phyloP scores from a whole-genome alignment of 345 rosid species.

The Lenwebbia sp. region DNA sequence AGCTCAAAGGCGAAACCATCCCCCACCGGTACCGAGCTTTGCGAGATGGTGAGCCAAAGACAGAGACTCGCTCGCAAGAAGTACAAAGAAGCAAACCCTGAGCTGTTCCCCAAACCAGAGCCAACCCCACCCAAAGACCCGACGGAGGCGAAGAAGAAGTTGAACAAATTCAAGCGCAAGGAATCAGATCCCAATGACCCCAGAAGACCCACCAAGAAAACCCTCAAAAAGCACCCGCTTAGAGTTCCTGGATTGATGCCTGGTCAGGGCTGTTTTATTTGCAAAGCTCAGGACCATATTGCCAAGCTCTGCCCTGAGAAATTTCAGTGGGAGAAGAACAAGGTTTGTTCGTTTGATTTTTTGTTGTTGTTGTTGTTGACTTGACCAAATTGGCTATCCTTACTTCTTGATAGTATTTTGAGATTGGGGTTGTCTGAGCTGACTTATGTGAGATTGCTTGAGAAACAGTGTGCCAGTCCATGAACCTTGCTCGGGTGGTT shows the following conservation, averaged over 20 bases:
- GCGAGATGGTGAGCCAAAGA: constrained; percentile 62
- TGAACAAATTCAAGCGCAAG: constrained; percentile 31
- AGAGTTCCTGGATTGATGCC: constrained; percentile 93
- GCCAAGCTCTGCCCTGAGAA: constrained; percentile 82
- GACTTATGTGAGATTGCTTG: not conserved
- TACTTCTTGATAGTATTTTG: not conserved
- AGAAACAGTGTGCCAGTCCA: not conserved
- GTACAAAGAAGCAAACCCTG: constrained; percentile 55
- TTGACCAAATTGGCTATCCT: not conserved
- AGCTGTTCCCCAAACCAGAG: constrained; percentile 52
- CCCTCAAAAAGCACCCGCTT: constrained; percentile 61
- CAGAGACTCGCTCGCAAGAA: constrained; percentile 68
- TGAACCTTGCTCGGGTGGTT: not conserved
- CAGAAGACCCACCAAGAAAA: constrained; percentile 14
- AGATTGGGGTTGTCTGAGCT: not conserved
- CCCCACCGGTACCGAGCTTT: not conserved
- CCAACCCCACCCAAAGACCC: constrained; percentile 66
- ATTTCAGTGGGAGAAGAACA: constrained; percentile 80
- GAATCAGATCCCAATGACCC: constrained; percentile 20
- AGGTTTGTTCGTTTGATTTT: constrained; percentile 26
- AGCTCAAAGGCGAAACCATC: not conserved
- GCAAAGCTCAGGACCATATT: constrained; percentile 67
- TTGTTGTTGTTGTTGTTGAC: not conserved
- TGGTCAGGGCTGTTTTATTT: constrained; percentile 82
- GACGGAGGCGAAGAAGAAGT: constrained; percentile 42